phyloP scores from a whole-genome alignment of 768 basidiomycete genomes.

The Suillus occidentalis region DNA sequence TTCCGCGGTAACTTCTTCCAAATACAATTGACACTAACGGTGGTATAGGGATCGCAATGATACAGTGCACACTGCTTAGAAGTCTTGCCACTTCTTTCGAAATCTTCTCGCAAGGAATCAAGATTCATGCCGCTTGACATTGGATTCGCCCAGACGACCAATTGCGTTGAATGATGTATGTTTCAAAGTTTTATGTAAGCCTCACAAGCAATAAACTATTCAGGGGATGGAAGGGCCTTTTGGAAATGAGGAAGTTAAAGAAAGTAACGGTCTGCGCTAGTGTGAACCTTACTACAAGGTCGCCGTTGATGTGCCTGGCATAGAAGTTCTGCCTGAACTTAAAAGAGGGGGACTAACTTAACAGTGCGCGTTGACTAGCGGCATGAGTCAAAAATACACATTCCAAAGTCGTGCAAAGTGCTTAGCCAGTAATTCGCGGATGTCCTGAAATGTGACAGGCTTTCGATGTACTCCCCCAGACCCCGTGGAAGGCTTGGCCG shows the following conservation, averaged over 20 bases:
- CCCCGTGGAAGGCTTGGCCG: slow-evolving; percentile 93
- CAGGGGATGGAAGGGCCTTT: background rate
- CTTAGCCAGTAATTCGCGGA: background rate
- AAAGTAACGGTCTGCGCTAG: background rate
- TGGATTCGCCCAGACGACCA: background rate
- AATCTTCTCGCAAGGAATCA: background rate
- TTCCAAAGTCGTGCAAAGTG: background rate
- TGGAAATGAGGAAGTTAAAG: background rate
- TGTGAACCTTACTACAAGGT: background rate
- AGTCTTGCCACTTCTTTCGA: background rate
- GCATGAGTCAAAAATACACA: background rate
- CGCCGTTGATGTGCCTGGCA: background rate
- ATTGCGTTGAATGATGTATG: background rate
- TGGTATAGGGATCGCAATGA: background rate
- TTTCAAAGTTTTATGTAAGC: background rate
- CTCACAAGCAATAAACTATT: background rate
- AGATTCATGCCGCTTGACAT: background rate
- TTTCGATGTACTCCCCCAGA: slow-evolving; percentile 48
- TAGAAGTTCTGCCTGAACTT: background rate
- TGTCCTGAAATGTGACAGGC: slow-evolving; percentile 41
- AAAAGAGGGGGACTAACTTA: background rate
- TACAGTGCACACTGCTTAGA: background rate
- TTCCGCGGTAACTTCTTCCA: background rate
- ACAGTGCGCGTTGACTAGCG: background rate
- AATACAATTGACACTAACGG: background rate